A percentile compares a stretch with the other conserved stretches of the same genome.
Conservation (phyloP, 768 basidiomycete genomes). For the Pisolithus marmoratus region DNA sequence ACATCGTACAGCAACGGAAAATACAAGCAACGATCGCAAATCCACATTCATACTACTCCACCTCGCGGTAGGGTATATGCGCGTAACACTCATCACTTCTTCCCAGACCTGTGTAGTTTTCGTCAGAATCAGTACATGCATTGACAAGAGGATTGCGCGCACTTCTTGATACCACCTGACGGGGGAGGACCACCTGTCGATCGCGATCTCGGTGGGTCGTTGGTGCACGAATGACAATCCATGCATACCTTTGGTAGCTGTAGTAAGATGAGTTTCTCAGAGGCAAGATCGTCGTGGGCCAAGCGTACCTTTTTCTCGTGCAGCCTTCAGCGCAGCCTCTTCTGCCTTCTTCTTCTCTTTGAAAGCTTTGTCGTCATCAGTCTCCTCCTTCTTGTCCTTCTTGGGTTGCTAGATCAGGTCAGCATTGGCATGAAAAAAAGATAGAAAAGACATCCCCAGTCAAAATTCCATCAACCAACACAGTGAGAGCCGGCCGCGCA, state of each 20-base stretch:
- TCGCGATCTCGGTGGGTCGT: neutral
- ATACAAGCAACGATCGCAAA: neutral
- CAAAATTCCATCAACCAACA: neutral
- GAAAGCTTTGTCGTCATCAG: conserved; percentile 66
- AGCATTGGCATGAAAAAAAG: conserved; percentile 1
- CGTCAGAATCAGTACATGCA: neutral
- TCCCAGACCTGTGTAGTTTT: conserved; percentile 49
- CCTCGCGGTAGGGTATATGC: neutral
- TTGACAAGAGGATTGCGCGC: conserved; percentile 25
- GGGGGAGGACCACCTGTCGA: conserved; percentile 53
- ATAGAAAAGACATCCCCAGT: neutral
- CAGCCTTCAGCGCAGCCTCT: conserved; percentile 64
- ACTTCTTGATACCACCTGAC: conserved; percentile 85
- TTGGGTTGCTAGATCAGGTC: conserved; percentile 57
- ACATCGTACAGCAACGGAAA: no score
- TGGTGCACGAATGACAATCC: conserved; percentile 2
- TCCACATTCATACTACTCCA: neutral
- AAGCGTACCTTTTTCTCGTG: conserved; percentile 62
- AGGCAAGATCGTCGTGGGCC: neutral
- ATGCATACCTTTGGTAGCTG: conserved; percentile 27
- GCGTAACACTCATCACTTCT: conserved; percentile 45
- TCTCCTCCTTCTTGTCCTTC: conserved; percentile 71
- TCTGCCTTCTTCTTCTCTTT: conserved; percentile 77
- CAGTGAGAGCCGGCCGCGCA: conserved; percentile 18
- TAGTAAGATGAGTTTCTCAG: conserved; percentile 1